phyloP scores from a whole-genome alignment of 2,329 filamentous ascomycete genomes.

The Neonectria punicea region DNA sequence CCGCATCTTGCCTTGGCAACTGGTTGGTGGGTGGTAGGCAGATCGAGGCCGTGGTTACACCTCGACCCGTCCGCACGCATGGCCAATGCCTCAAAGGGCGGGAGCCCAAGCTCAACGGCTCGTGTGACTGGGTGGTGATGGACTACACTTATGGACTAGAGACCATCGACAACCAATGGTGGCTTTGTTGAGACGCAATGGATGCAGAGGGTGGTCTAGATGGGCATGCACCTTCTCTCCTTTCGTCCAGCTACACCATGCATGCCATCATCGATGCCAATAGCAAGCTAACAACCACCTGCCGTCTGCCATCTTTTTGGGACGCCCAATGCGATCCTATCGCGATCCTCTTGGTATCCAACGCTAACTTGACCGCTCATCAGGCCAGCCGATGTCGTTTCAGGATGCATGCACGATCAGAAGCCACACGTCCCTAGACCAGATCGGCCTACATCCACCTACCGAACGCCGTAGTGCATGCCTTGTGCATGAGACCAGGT shows the following conservation, averaged over 20 bases:
- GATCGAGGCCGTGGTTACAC: slow-evolving; percentile 7
- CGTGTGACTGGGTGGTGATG: slow-evolving; percentile 13
- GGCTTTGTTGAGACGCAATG: slow-evolving; percentile 11
- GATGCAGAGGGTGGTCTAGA: not conserved
- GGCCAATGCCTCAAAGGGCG: not conserved
- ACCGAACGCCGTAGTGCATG: not conserved
- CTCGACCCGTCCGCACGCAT: slow-evolving; percentile 3
- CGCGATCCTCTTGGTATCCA: slow-evolving; percentile 13
- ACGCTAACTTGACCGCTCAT: slow-evolving; percentile 18
- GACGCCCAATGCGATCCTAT: not conserved
- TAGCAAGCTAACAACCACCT: not conserved
- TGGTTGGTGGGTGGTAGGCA: slow-evolving; percentile 17
- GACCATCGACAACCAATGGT: slow-evolving; percentile 3
- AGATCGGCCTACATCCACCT: slow-evolving; percentile 5
- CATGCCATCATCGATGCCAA: not conserved
- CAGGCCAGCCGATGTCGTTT: slow-evolving; percentile 4
- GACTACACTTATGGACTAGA: not conserved
- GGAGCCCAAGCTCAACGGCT: slow-evolving; percentile 19
- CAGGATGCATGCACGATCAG: slow-evolving; percentile 7
- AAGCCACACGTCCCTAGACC: slow-evolving; percentile 3
- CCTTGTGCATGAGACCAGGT: slow-evolving; percentile 7
- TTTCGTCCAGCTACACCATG: slow-evolving; percentile 8
- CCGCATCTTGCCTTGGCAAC: slow-evolving; percentile 8
- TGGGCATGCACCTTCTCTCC: slow-evolving; percentile 3
- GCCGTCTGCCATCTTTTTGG: not conserved